Base-by-base conservation (phyloP, 805 yeast genomes). In the Candida pseudofarinosa region DNA sequence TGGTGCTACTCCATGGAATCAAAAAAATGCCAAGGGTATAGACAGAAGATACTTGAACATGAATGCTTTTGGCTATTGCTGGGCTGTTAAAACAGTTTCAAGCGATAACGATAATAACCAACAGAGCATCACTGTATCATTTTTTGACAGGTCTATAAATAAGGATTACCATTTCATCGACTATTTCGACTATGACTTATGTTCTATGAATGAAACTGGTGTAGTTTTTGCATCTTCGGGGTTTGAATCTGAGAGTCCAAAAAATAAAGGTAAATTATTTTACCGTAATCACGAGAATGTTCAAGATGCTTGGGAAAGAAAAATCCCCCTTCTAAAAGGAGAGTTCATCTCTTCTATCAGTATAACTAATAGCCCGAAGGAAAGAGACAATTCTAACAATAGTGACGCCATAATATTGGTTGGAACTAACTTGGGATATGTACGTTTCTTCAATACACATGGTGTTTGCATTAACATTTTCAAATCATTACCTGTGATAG, bases 161-260 rank as follows among this genome's bases (percentile, higher is more conserved):
- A 78, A 81, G 44, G 96, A 88, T 53, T 88, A 88, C 54, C 91
- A 88, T 62, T 90, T 91, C 64, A 83, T 81, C 38, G 98, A 91
- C 62, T 61, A 77, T 37, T 72, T 74, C 46, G 74, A 77, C 12
- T 88, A 74, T 61, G 96, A 88, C 58, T 62, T 88, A 40, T 91
- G 95, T 19, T 78, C 85, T 0, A 70, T 91, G 54, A 82, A 83
- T 40, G 76, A 74, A 14, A 72, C 71, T 1, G 96, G 93, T 1
- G 62, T 84, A 2, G 56, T 88, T 3, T 73, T 88, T 42, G 95
- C 64, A 2, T 45, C 48, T 35, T 66, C 74, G 0, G 69, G 73
- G 4, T 47, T 48, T 40, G 44, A 53, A 14, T 51, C 45, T 15
- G 42, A 44, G 19, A 35, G 41, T 42, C 37, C 37, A 23, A 61